Base-by-base conservation (phyloP, 2,329 filamentous ascomycete species). In the Beauveria varroae region DNA sequence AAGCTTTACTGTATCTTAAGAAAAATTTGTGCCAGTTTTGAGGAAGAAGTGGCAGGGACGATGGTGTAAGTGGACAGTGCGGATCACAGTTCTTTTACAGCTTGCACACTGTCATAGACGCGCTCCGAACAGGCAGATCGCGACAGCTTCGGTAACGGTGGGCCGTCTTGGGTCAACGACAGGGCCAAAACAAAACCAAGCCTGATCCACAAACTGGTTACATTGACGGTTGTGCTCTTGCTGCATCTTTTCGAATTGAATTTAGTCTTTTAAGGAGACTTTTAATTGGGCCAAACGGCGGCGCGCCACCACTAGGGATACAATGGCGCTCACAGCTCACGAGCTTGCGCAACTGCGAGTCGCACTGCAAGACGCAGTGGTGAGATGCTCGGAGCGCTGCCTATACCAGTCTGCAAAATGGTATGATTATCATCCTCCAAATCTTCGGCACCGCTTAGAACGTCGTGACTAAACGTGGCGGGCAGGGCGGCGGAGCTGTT, bases 401-500 rank as follows among this genome's bases (percentile, higher is more conserved):
- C 83, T 99, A 14, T 98, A 97, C 71, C 93, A 97, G 69, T 95
- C 93, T 7, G 88, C 95, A 30, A 98, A 98, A 86, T 99, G 95
- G 95, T 96, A 73, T 61, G 68, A 22, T 54, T 16, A 7, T 18
- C n/a, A 1, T 18, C 18, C 14, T 5, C 2, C 44, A 1, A 1
- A 1, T 12, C 4, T 49, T 52, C 24, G n/a, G 24, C 8, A 22
- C 22, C 20, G 3, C 1, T 16, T 16, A 24, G 6, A 16, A 59
- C 14, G 2, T 37, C 8, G 30, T 47, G 16, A 30, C 58, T 54
- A 49, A 24, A 9, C 12, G 24, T 30, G 28, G 24, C 28, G 4
- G 22, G 44, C 71, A 97, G 93, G 93, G 91, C 93, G 53, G 93
- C 95, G 68, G 95, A 99, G 77, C 86, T 98, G 66, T 85, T 98